Evolutionary conservation across 2,329 filamentous ascomycete genomes (phyloP), one percentile per base, ranked within the genome.

Genomic region (Microsporum canis): DNA sequence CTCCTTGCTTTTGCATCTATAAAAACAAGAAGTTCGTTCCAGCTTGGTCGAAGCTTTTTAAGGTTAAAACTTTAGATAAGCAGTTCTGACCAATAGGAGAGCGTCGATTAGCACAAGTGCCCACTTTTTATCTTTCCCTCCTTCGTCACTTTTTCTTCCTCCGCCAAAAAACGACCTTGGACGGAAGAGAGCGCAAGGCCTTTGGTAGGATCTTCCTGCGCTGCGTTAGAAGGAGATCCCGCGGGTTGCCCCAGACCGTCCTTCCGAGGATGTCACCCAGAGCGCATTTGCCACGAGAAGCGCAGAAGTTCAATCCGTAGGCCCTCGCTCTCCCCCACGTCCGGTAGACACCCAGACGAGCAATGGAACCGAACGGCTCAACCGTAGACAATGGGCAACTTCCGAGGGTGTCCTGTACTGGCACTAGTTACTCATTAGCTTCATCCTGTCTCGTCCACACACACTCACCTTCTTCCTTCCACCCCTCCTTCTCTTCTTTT

Each of bases 41-140:
- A 53, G 49, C 49, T 53, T 57, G 33, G 55, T 57, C 55, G 38
- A 57, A 23, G 55, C 55, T 38, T 57, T 57, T 57, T 39, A 57
- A 29, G 55, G n/a, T 57, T 29, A 38, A 57, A 39, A 39, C 29
- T 57, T n/a, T 39, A 57, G 55, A 57, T 57, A 57, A 57, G 55
- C 29, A 8, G 4, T 8, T 29, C 8, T 41, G 38, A 7, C 55
- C 55, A 57, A 57, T 39, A 14, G 23, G 14, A 12, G 23, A 12
- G 34, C 33, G 4, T 6, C 23, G 55, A 57, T 57, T 57, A 57
- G 55, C 29, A 53, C 7, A 5, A 6, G 6, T 29, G 49, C 27
- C 29, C 49, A 27, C 10, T 27, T 53, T 33, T 53, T 31, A 43
- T 31, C 49, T 10, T 10, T 33, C 12, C 49, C 14, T 53, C 49